These are phyloP conservation scores for Penicillium sp. DNA, from an alignment of 2,329 filamentous ascomycete genomes.

Conservation along the genomic window DNA sequence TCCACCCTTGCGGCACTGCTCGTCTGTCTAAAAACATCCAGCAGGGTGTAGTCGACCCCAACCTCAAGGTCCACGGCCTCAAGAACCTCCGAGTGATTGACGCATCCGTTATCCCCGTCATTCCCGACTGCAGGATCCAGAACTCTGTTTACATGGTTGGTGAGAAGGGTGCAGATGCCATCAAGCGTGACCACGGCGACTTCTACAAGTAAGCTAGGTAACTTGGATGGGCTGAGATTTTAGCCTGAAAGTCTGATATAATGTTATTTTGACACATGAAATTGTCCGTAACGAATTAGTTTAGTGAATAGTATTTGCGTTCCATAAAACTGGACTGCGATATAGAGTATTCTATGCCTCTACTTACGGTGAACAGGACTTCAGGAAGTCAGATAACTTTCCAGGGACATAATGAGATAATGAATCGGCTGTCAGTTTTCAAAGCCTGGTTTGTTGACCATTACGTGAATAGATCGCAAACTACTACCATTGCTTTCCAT, in stretches of 20 bases:
- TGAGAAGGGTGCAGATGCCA: slow-evolving; percentile 44
- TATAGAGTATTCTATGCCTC: too few species aligned
- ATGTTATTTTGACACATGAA: neutral
- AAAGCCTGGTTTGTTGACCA: too few species aligned
- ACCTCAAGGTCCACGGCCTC: slow-evolving; percentile 55
- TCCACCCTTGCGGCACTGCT: slow-evolving; percentile 56
- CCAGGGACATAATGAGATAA: too few species aligned
- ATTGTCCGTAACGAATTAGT: too few species aligned
- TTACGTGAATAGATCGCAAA: too few species aligned
- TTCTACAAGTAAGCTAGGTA: neutral
- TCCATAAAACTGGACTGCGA: too few species aligned
- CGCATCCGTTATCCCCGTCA: slow-evolving; percentile 56
- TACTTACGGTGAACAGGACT: too few species aligned
- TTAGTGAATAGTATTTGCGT: too few species aligned
- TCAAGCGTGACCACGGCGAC: neutral
- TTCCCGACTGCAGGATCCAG: slow-evolving; percentile 59
- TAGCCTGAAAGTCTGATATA: neutral
- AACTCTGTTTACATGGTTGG: slow-evolving; percentile 62
- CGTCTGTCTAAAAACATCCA: slow-evolving; percentile 54
- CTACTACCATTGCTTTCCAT: too few species aligned
- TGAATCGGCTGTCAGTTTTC: too few species aligned
- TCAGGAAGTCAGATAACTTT: too few species aligned
- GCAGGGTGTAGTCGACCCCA: slow-evolving; percentile 55
- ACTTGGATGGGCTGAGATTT: neutral
- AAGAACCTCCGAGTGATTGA: slow-evolving; percentile 57